Conservation (phyloP, 129 eudicot species). For the Smallanthus sonchifolius region DNA sequence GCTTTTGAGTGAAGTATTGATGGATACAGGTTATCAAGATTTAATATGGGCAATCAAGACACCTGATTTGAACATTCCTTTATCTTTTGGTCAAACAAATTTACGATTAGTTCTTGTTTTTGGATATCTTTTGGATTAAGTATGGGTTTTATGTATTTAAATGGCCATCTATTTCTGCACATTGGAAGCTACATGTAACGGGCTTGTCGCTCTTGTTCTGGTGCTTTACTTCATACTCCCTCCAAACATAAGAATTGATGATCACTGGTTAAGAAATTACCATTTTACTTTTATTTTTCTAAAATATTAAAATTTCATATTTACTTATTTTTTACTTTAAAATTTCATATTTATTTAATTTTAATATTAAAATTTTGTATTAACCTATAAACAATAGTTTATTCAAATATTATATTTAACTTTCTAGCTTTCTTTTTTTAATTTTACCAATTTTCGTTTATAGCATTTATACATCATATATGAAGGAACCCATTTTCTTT, state of each 20-base stretch:
- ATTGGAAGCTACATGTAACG: not conserved
- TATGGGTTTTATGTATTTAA: slow-evolving; percentile 1
- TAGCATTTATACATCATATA: too few relatives aligned
- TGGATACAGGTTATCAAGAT: slow-evolving; percentile 13
- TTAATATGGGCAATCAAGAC: slow-evolving; percentile 10
- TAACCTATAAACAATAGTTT: too few relatives aligned
- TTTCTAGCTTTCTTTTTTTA: too few relatives aligned
- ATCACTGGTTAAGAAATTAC: not conserved
- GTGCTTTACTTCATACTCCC: not conserved
- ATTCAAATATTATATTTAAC: too few relatives aligned
- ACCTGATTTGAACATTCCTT: slow-evolving; percentile 22
- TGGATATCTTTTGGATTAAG: not conserved
- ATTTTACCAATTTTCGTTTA: too few relatives aligned
- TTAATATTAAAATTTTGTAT: too few relatives aligned
- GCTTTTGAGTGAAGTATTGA: slow-evolving; percentile 28
- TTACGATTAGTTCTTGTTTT: slow-evolving; percentile 13
- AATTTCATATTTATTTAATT: too few relatives aligned
- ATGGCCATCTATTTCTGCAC: not conserved
- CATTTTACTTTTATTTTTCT: too few relatives aligned
- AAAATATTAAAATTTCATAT: too few relatives aligned
- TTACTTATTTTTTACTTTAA: too few relatives aligned
- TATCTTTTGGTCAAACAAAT: slow-evolving; percentile 25
- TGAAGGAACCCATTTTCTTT: too few relatives aligned
- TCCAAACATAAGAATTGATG: not conserved
- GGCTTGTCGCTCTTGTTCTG: not conserved